A percentile compares a stretch with the other conserved stretches of the same genome.
Conservation (phyloP, 257 asterid species). For the Capsicum chinense region DNA sequence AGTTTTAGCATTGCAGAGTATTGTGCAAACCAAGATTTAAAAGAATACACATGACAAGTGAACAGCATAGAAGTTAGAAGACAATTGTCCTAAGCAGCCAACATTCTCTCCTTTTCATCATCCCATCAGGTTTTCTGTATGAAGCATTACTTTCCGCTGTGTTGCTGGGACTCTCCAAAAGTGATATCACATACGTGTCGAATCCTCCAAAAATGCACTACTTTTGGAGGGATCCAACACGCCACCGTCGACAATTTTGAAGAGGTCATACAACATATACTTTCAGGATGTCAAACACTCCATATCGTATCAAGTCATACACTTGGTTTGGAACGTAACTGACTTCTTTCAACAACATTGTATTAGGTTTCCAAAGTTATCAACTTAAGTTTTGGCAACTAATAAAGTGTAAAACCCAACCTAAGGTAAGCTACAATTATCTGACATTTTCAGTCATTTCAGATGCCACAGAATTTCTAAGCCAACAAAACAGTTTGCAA, state of each 20-base stretch:
- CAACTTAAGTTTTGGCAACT: slow-evolving; percentile 15
- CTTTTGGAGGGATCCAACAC: no score
- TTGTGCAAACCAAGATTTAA: neutral
- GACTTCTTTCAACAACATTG: neutral
- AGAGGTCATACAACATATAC: neutral
- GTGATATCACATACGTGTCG: no score
- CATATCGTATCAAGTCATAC: neutral
- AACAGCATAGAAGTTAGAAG: neutral
- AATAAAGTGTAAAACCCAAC: slow-evolving; percentile 14
- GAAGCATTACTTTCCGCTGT: slow-evolving; percentile 3
- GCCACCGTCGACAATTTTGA: no score
- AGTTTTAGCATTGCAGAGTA: neutral
- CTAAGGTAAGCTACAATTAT: neutral
- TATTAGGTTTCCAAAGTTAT: slow-evolving; percentile 5
- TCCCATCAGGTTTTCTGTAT: neutral
- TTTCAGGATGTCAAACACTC: slow-evolving; percentile 23
- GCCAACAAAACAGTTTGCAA: neutral
- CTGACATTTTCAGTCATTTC: neutral
- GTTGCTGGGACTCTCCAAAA: no score
- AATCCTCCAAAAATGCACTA: no score
- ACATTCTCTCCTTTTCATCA: neutral
- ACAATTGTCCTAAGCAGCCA: neutral
- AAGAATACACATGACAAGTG: neutral
- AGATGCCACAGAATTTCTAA: neutral
- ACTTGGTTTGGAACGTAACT: slow-evolving; percentile 8